Conservation (phyloP, 148 eudicot species). For the Silene conica region DNA sequence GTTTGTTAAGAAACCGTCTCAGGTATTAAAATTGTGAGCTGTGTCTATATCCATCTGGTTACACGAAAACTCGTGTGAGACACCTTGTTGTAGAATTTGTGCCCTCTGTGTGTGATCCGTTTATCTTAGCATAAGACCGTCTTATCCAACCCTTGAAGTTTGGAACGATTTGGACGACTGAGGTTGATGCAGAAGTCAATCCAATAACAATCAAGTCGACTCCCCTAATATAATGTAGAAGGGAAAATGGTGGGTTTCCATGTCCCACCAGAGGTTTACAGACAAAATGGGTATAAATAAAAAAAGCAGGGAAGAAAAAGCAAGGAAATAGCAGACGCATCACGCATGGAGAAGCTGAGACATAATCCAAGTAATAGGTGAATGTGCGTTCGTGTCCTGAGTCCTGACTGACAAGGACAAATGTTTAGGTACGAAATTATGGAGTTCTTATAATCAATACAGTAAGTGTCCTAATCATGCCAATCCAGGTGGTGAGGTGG, state of each 20-base stretch:
- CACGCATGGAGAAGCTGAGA: conserved; percentile 18
- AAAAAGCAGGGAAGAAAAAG: neutral
- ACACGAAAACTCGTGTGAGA: too few relatives aligned
- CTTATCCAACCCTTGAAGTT: too few relatives aligned
- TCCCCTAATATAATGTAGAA: neutral
- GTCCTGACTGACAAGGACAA: conserved; percentile 21
- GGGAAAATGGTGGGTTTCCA: conserved; percentile 8
- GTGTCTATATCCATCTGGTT: neutral
- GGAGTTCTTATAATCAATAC: conserved; percentile 5
- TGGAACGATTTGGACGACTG: too few relatives aligned
- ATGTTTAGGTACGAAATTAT: conserved; percentile 31
- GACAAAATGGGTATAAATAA: conserved; percentile 7
- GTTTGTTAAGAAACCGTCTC: neutral
- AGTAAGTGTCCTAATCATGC: conserved; percentile 25
- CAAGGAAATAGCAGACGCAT: conserved; percentile 8
- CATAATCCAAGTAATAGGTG: conserved; percentile 25
- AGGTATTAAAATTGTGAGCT: neutral
- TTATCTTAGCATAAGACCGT: too few relatives aligned
- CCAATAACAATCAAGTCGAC: neutral
- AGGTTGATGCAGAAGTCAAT: neutral
- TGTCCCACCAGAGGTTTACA: conserved; percentile 11
- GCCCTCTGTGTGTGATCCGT: neutral
- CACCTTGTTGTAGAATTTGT: too few relatives aligned
- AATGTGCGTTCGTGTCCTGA: conserved; percentile 7
- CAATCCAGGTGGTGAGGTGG: too few relatives aligned